These are phyloP conservation scores for Huntiella savannae DNA, from an alignment of 2,329 filamentous ascomycete genomes.

Conservation along the genomic window DNA sequence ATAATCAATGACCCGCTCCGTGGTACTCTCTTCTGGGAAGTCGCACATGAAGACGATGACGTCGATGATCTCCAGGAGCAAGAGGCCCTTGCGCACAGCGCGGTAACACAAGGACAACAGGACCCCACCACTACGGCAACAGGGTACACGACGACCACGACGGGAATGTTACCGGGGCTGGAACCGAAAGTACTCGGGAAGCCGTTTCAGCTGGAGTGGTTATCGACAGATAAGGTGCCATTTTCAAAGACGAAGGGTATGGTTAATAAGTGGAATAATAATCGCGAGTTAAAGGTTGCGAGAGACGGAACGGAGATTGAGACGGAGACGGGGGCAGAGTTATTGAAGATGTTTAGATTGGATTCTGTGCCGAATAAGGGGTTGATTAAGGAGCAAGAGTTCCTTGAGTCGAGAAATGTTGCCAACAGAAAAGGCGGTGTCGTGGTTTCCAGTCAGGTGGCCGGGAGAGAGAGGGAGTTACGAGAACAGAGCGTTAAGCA, in stretches of 20 bases:
- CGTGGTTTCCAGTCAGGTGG: too few relatives aligned
- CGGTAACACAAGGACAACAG: slow-evolving; percentile 17
- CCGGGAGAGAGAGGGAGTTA: too few relatives aligned
- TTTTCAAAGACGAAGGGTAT: slow-evolving; percentile 79
- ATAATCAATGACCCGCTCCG: slow-evolving; percentile 85
- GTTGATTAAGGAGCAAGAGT: not conserved
- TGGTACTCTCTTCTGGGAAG: slow-evolving; percentile 94
- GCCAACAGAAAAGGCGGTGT: not conserved
- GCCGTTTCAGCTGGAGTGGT: slow-evolving; percentile 79
- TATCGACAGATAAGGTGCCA: slow-evolving; percentile 63
- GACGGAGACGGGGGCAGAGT: slow-evolving; percentile 53
- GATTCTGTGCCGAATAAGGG: not conserved
- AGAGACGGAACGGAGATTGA: slow-evolving; percentile 88
- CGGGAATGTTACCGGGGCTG: too few relatives aligned
- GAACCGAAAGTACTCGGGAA: slow-evolving; percentile 33
- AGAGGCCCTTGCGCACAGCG: slow-evolving; percentile 15
- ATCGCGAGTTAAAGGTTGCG: slow-evolving; percentile 89
- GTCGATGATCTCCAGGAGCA: slow-evolving; percentile 24
- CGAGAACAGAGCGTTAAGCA: too few relatives aligned
- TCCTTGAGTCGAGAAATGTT: not conserved
- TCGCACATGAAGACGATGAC: slow-evolving; percentile 29
- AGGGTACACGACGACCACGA: not conserved
- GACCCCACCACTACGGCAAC: not conserved
- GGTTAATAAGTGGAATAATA: slow-evolving; percentile 86
- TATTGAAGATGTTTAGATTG: slow-evolving; percentile 55